Conservation (phyloP, 2,329 filamentous ascomycete genomes). For the Xylariaceae sp. region DNA sequence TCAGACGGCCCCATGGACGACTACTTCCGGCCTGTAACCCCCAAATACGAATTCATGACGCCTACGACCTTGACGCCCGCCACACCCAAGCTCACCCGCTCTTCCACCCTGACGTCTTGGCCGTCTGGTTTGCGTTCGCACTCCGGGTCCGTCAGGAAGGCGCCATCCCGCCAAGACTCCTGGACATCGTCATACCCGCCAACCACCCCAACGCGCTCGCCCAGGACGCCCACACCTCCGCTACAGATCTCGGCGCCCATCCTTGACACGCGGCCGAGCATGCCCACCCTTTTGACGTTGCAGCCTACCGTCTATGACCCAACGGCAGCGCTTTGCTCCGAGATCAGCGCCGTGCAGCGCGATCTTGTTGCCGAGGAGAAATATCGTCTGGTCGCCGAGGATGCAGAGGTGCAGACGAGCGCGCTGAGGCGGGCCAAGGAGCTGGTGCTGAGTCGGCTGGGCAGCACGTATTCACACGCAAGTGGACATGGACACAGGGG, state of each 20-base stretch:
- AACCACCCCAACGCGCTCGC: not conserved
- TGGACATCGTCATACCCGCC: too few species aligned
- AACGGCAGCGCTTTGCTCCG: conserved; percentile 33
- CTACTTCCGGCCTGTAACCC: conserved; percentile 28
- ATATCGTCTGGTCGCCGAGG: conserved; percentile 53
- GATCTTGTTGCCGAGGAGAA: conserved; percentile 53
- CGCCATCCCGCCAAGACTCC: too few species aligned
- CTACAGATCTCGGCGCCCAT: conserved; percentile 45
- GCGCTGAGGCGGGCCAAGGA: conserved; percentile 57
- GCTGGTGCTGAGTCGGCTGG: conserved; percentile 54
- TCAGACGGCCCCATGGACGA: conserved; percentile 23
- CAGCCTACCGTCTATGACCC: conserved; percentile 57
- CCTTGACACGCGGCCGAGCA: conserved; percentile 39
- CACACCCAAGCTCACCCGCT: conserved; percentile 5
- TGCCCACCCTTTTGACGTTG: conserved; percentile 40
- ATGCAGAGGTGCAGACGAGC: conserved; percentile 48
- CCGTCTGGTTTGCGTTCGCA: too few species aligned
- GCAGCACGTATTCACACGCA: not conserved
- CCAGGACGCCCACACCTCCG: conserved; percentile 2
- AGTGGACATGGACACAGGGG: too few species aligned
- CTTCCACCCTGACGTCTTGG: too few species aligned
- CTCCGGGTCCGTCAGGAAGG: too few species aligned
- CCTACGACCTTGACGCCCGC: conserved; percentile 4
- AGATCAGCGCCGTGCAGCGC: conserved; percentile 54
- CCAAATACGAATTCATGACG: conserved; percentile 7